Conservation (phyloP, 23 red algal species). For the Gracilariopsis chorda region DNA sequence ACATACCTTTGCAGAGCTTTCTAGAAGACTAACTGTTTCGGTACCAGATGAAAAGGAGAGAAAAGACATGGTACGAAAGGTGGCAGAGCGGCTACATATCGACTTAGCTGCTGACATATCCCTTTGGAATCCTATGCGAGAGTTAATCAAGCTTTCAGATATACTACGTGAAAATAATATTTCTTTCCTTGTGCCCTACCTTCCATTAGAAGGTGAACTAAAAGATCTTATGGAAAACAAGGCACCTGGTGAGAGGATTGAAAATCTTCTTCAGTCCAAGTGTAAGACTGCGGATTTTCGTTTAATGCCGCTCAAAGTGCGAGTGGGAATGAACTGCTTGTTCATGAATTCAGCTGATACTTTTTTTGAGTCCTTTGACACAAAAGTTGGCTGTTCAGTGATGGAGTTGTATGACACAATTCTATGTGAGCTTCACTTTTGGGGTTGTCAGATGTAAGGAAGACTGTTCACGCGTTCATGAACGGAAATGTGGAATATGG, state of each 20-base stretch:
- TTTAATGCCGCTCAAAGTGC: constrained; percentile 24
- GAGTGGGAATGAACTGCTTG: constrained; percentile 16
- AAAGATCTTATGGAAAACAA: constrained; percentile 18
- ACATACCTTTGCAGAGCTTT: constrained; percentile 36
- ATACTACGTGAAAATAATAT: constrained; percentile 22
- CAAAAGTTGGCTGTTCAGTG: not conserved
- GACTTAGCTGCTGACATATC: constrained; percentile 30
- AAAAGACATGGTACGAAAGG: not conserved
- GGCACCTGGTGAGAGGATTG: not conserved
- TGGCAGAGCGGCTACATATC: constrained; percentile 7
- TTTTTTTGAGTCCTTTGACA: constrained; percentile 9
- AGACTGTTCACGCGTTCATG: too few relatives aligned
- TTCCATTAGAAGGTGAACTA: not conserved
- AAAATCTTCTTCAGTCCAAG: constrained; percentile 4
- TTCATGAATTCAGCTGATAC: constrained; percentile 24
- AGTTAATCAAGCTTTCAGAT: not conserved
- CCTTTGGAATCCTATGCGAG: constrained; percentile 20
- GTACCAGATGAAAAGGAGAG: not conserved
- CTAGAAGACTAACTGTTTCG: constrained; percentile 4
- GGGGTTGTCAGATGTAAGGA: too few relatives aligned
- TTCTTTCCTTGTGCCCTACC: constrained; percentile 28
- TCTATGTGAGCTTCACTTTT: too few relatives aligned
- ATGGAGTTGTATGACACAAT: too few relatives aligned
- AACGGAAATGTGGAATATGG: too few relatives aligned
- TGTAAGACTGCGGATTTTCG: not conserved